Evolutionary conservation across 78 protist species (phyloP).

Genomic region (Dictyostelium firmibasis): DNA sequence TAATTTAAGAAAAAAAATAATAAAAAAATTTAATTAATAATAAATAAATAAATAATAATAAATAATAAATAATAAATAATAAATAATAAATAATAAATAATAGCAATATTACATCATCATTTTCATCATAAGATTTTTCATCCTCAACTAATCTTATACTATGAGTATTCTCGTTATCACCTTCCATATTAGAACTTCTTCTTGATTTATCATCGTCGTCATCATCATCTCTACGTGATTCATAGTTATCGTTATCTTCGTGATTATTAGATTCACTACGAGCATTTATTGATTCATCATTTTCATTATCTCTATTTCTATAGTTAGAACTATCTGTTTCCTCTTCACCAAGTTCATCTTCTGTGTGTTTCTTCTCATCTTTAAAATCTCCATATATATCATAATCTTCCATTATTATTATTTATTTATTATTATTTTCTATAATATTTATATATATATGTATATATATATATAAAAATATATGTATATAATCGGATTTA

Average conservation of each 20-base stretch:
- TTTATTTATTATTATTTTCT: neutral
- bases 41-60: too few species aligned
- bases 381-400: slow-evolving; percentile 64
- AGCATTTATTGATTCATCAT: neutral
- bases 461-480: too few species aligned
- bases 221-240: neutral
- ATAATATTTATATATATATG: too few species aligned
- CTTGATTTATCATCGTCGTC: neutral
- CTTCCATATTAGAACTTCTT: neutral
- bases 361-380: neutral
- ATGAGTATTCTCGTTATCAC: neutral
- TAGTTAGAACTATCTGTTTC: neutral
- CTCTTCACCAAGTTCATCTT: neutral
- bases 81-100: too few species aligned
- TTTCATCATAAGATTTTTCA: slow-evolving; percentile 6
- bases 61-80: too few species aligned
- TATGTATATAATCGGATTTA: neutral
- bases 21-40: too few species aligned
- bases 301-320: neutral
- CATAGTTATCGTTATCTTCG: neutral
- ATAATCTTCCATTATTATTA: slow-evolving; percentile 37
- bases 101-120: neutral
- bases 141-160: neutral
- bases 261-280: neutral
- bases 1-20: neutral